Base-by-base conservation (phyloP, 768 basidiomycete species). In the Leucosporidium scottii region DNA sequence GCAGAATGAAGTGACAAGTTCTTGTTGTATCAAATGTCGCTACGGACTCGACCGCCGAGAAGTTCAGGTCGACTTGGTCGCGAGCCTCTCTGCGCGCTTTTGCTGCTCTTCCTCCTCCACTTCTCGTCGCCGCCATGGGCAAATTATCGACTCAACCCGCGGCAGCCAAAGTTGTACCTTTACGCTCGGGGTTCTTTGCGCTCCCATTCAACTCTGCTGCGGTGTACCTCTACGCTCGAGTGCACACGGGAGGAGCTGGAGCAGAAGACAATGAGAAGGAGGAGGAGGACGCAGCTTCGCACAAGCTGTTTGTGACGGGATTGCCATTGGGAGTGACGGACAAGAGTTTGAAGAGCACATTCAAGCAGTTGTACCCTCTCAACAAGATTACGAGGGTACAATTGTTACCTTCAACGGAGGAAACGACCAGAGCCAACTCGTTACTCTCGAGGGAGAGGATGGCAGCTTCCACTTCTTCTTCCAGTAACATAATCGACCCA, bases 121-220 rank as follows among this genome's bases (percentile, higher is more conserved):
- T 39, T 20, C 21, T 17, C 51, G 12, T 53, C 51, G 12, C 47
- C 1, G 17, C n/a, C 28, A 67, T 67, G 65, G 48, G 31, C 7
- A 49, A 48, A 31, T 56, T 71, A 9, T 25, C 62, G 0, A 71
- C 69, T 0, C 69, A 71, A 51, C 69, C 69, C 0, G 57, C 53
- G 0, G 18, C 15, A 1, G 49, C 50, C 0, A 15, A 27, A 1
- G 50, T 44, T 1, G 8, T 71, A 4, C 34, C 65, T 2, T 50
- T 71, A 13, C 65, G 69, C 15, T 64, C 62, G 1, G 69, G 69
- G 5, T 71, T 71, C 63, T 67, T 56, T 56, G 69, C 66, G 1
- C 62, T 71, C n/a, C 69, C 69, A 15, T 64, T 71, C 63, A 44
- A 39, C 36, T 2, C 13, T 28, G 59, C 54, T 2, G 4, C 44